Evolutionary conservation across 1,284 basidiomycete species (phyloP), one percentile per base, ranked within the genome.

Genomic region (Rhodotorula sp.): DNA sequence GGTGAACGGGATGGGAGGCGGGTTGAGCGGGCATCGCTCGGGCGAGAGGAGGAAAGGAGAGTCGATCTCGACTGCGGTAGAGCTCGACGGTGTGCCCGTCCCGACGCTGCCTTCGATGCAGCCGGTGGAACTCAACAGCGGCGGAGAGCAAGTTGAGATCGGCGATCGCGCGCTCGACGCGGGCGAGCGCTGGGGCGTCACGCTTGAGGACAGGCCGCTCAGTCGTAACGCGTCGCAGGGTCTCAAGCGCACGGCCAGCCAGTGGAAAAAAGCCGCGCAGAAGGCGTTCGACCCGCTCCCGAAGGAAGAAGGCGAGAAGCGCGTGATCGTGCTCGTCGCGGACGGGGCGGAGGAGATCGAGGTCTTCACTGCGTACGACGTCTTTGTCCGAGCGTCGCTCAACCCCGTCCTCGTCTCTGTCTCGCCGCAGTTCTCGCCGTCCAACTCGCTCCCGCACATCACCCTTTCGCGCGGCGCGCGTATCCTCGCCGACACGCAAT

Each of bases 291-390:
- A 64, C 9, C 73, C 73, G 20, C 29, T 53, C 9, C 58, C 64
- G 8, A 74, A 73, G 58, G 51, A 24, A 22, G 63, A 63, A 6
- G 74, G 69, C 30, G 74, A 75, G 57, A 73, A 68, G 59, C 24
- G 71, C 46, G 89, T 88, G 30, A 81, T 91, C 34, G 84, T 93
- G 62, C 82, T 93, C 30, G 85, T 93, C n/a, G 89, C 91, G n/a
- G 85, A 93, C 77, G 92, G 91, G 13, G 91, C 90, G 0, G 91
- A 94, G 77, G 90, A 92, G 80, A 91, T 91, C 86, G 91, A 94
- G 68, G 67, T 74, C 70, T 89, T 89, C 17, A 88, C 91, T 79
- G 84, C 86, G 15, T 91, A 89, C 77, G 90, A 91, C 78, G 89
- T 88, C 7, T 86, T 91, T 65, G 87, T 90, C 39, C 88, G 90